These are phyloP conservation scores for Arthrobotrys conoides DNA, from an alignment of 2,329 filamentous ascomycete genomes.

Conservation along the genomic window DNA sequence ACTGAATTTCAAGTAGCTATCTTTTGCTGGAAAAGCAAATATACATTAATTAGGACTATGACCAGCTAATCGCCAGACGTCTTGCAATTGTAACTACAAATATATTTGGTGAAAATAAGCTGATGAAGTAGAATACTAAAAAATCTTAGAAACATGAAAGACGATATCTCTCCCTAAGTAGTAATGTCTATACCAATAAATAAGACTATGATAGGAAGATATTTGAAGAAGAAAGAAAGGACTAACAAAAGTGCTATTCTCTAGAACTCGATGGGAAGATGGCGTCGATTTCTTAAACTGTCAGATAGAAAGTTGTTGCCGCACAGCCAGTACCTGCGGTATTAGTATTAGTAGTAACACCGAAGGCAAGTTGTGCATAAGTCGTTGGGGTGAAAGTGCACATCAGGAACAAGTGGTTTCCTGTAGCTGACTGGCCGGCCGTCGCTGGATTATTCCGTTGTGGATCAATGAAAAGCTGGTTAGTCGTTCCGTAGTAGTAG, in stretches of 20 bases:
- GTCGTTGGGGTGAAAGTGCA: background rate
- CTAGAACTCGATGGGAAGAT: too few relatives aligned
- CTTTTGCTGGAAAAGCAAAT: background rate
- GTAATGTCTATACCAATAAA: too few relatives aligned
- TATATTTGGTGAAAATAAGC: too few relatives aligned
- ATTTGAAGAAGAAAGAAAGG: background rate
- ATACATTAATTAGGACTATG: too few relatives aligned
- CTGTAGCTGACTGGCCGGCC: background rate
- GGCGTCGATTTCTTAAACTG: background rate
- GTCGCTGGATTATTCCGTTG: conserved; percentile 7
- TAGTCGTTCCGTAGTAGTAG: background rate
- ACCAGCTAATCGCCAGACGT: too few relatives aligned
- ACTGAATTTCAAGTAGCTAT: too few relatives aligned
- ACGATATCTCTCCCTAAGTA: background rate
- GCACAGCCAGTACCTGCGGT: background rate
- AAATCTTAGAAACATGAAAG: too few relatives aligned
- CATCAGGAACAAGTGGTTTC: background rate
- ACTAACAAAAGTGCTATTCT: background rate
- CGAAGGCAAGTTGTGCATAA: background rate
- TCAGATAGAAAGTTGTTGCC: background rate
- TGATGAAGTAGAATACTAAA: too few relatives aligned
- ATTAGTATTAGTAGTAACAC: too few relatives aligned
- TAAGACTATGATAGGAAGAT: too few relatives aligned
- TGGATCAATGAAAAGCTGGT: background rate
- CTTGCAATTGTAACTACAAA: too few relatives aligned